Evolutionary conservation across 495 filamentous ascomycete genomes (phyloP).

Genomic region (Baudoinia panamericana): DNA sequence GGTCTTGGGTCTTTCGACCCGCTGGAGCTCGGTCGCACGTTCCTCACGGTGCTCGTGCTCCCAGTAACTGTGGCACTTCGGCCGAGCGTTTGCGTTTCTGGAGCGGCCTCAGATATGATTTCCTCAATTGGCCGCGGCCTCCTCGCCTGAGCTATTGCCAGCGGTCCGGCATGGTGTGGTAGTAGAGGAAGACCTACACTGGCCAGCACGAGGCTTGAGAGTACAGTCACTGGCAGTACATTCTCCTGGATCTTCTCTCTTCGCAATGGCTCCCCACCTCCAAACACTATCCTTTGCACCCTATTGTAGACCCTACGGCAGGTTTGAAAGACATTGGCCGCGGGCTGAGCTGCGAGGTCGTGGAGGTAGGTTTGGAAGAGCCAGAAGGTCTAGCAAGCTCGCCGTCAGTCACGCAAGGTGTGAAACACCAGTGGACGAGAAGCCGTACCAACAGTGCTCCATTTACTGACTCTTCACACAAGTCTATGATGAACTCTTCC

Average conservation of each 20-base stretch:
- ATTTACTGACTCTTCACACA: slow-evolving; percentile 68
- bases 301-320: slow-evolving; percentile 66
- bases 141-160: slow-evolving; percentile 60
- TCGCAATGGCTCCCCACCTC: slow-evolving; percentile 43
- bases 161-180: slow-evolving; percentile 44
- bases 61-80: slow-evolving; percentile 51
- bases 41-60: slow-evolving; percentile 34
- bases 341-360: slow-evolving; percentile 55
- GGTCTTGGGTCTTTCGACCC: slow-evolving; percentile 1
- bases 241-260: slow-evolving; percentile 65
- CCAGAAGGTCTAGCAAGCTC: slow-evolving; percentile 55
- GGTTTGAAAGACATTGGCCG: slow-evolving; percentile 55
- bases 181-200: slow-evolving; percentile 40
- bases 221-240: slow-evolving; percentile 54
- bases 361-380: slow-evolving; percentile 70
- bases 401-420: slow-evolving; percentile 10
- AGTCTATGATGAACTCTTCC: slow-evolving; percentile 66
- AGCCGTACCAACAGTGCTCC: slow-evolving; percentile 54
- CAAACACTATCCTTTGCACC: slow-evolving; percentile 67
- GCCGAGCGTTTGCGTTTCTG: slow-evolving; percentile 36
- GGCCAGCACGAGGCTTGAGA: slow-evolving; percentile 57
- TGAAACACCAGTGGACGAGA: not conserved
- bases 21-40: slow-evolving; percentile 29
- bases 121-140: slow-evolving; percentile 47
- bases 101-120: slow-evolving; percentile 41